Evolutionary conservation across 2,329 filamentous ascomycete species (phyloP).

Genomic region (Podosphaera xanthii): DNA sequence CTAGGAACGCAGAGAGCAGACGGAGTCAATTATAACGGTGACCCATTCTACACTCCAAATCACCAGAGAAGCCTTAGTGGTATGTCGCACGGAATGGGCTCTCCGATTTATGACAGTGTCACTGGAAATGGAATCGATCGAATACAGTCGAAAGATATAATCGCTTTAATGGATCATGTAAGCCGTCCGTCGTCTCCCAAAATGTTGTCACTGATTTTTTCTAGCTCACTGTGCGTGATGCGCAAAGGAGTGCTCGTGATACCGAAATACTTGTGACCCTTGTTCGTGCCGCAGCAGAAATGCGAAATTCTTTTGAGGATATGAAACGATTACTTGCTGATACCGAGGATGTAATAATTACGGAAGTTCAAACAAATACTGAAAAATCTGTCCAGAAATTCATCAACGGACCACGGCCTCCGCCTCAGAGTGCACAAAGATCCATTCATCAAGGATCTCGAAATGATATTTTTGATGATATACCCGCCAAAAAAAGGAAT

Average conservation of each 20-base stretch:
- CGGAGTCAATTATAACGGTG: slow-evolving; percentile 26
- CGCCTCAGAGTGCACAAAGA: slow-evolving; percentile 35
- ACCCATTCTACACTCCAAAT: slow-evolving; percentile 41
- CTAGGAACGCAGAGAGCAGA: slow-evolving; percentile 21
- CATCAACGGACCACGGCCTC: slow-evolving; percentile 67
- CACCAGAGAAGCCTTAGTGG: slow-evolving; percentile 55
- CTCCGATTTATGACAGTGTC: slow-evolving; percentile 81
- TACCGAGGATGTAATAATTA: slow-evolving; percentile 74
- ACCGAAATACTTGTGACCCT: slow-evolving; percentile 91
- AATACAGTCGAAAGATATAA: slow-evolving; percentile 14
- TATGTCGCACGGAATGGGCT: slow-evolving; percentile 76
- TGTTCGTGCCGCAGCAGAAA: slow-evolving; percentile 82
- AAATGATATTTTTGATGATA: slow-evolving; percentile 28
- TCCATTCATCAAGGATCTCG: slow-evolving; percentile 25
- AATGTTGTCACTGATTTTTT: slow-evolving; percentile 5
- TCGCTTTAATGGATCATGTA: slow-evolving; percentile 90
- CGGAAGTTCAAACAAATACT: slow-evolving; percentile 67
- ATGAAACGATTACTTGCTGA: slow-evolving; percentile 82
- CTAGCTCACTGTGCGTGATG: slow-evolving; percentile 80
- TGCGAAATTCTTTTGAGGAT: slow-evolving; percentile 89
- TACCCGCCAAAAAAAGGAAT: slow-evolving; percentile 62
- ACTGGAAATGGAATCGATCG: slow-evolving; percentile 3
- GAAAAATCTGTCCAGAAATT: slow-evolving; percentile 65
- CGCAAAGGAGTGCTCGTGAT: slow-evolving; percentile 83
- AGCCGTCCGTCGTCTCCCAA: slow-evolving; percentile 16